Evolutionary conservation across 176 grass and related monocot species (phyloP), one percentile per base, ranked within the genome.

Genomic region (Pontederia crassipes): DNA sequence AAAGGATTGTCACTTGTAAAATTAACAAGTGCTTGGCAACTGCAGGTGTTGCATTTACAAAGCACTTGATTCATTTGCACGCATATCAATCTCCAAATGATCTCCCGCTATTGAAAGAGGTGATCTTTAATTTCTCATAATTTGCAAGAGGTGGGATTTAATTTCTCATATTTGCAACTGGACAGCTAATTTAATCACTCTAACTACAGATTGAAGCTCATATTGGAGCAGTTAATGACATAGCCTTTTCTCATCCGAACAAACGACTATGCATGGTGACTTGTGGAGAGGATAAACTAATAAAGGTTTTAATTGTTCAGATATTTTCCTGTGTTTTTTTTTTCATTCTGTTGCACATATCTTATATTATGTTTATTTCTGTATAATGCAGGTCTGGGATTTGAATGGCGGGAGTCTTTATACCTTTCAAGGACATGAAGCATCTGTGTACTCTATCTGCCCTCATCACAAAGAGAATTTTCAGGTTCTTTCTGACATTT

Each of bases 281-380:
- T 65, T 98, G 94, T 77, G 94, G 94, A 75, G 94, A 98, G 83
- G 94, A 98, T 84, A 98, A 83, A 73, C 74, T 86, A 48, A 93
- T 98, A 73, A 98, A 83, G 79, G 93, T 82, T 78, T 66, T 68
- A 61, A 29, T 69, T 70, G 24, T 11, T 56, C 61, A 50, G 67
- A 48, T 66, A 64, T 9, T 28, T 58, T 62, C 13, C 57, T 57
- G 57, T 48, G 10, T 51, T 49, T 40, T 62, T 49, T 40, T 62
- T 18, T 73, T 32, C 51, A 17, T 46, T 29, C 26, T 61, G 48
- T 9, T 76, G 61, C 12, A 52, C 29, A 45, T 72, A 20, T 26
- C 83, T 57, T 17, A 76, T 78, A 58, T 82, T 74, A 12, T 10
- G 45, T 66, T 72, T 24, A 8, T 49, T 17, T 48, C 15, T 72